Conservation (phyloP, 352 stramenopile genomes). For the Phytopythium cucurbitacearum region DNA sequence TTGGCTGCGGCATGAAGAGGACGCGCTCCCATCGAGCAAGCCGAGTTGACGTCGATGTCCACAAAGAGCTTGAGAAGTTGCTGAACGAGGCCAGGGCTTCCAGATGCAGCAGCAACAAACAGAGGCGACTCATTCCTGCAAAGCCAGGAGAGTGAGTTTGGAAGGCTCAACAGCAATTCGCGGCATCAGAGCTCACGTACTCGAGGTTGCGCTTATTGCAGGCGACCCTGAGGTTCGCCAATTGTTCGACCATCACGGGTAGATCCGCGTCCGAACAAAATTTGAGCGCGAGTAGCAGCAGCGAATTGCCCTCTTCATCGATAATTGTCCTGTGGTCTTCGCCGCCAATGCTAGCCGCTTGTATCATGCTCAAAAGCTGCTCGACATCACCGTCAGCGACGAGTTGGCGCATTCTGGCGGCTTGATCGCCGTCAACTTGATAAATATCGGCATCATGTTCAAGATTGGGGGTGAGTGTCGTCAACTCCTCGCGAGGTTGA, state of each 20-base stretch:
- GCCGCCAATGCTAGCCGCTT: too few relatives aligned
- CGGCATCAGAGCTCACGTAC: conserved; percentile 19
- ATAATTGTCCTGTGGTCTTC: too few relatives aligned
- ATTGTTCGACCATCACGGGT: conserved; percentile 10
- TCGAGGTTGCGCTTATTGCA: conserved; percentile 48
- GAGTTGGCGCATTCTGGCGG: too few relatives aligned
- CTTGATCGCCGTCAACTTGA: too few relatives aligned
- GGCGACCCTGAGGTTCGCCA: conserved; percentile 37
- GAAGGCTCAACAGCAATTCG: too few relatives aligned
- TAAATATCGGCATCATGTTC: too few relatives aligned
- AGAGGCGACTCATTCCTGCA: conserved; percentile 30
- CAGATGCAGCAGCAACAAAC: conserved; percentile 50
- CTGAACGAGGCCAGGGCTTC: conserved; percentile 24
- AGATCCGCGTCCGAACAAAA: conserved; percentile 17
- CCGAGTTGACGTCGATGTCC: conserved; percentile 34
- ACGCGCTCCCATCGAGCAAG: conserved; percentile 38
- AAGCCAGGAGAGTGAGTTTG: too few relatives aligned
- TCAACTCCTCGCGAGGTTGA: too few relatives aligned
- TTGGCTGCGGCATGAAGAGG: conserved; percentile 58
- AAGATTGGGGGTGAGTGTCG: too few relatives aligned
- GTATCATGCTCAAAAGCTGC: too few relatives aligned
- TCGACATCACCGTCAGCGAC: too few relatives aligned
- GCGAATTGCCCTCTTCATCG: conserved; percentile 47
- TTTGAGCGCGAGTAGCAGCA: conserved; percentile 44
- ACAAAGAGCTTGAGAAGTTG: conserved; percentile 17